Percentiles rank a stretch among this genome's conserved stretches.
phyloP scores from a whole-genome alignment of 805 yeast genomes.

The Metschnikowia lunata region DNA sequence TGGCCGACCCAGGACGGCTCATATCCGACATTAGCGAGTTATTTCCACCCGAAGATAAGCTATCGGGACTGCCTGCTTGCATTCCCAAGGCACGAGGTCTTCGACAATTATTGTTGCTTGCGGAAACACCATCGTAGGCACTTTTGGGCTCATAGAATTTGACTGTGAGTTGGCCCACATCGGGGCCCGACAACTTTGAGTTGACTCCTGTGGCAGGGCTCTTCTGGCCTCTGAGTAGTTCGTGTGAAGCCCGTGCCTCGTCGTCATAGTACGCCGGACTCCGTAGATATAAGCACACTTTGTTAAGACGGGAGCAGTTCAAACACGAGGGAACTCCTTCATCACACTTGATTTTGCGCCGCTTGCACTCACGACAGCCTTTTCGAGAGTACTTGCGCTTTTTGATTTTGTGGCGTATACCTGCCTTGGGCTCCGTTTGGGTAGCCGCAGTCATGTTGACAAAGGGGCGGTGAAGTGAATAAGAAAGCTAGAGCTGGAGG shows the following conservation, averaged over 20 bases:
- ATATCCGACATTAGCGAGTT: not conserved
- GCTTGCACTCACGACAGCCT: constrained; percentile 42
- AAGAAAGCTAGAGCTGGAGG: no score
- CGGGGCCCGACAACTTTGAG: not conserved
- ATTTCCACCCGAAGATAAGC: not conserved
- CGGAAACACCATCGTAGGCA: not conserved
- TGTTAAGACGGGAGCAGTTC: constrained; percentile 34
- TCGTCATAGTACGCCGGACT: not conserved
- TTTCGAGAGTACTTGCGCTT: constrained; percentile 38
- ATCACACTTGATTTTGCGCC: constrained; percentile 43
- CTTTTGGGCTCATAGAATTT: constrained; percentile 10
- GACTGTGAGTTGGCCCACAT: constrained; percentile 1
- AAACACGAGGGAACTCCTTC: constrained; percentile 34
- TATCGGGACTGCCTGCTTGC: not conserved
- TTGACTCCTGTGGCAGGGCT: not conserved
- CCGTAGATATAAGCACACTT: constrained; percentile 25
- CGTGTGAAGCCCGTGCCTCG: not conserved
- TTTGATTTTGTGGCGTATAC: constrained; percentile 18
- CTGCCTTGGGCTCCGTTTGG: not conserved
- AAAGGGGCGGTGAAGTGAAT: no score
- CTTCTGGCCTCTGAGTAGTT: not conserved
- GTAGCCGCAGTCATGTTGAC: not conserved
- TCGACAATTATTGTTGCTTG: not conserved
- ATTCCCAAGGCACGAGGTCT: not conserved
- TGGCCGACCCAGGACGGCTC: not conserved